Conservation (phyloP, 108 stramenopile species). For the Conticribra guillardii region DNA sequence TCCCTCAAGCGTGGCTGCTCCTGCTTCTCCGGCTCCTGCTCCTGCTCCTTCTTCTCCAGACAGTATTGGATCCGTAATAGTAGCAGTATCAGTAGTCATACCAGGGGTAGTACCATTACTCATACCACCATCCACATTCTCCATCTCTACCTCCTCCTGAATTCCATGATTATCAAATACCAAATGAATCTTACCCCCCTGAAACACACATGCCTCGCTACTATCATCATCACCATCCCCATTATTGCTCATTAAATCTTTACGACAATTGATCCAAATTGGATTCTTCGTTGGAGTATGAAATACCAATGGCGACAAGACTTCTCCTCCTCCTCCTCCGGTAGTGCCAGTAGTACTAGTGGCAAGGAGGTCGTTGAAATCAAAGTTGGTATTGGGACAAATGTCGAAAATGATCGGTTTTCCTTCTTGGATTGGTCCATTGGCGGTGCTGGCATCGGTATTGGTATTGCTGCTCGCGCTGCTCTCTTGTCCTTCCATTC, state of each 20-base stretch:
- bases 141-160: too few species aligned
- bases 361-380: constrained; percentile 13
- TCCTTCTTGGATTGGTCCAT: not conserved
- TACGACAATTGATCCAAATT: constrained; percentile 11
- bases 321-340: not conserved
- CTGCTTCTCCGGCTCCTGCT: not conserved
- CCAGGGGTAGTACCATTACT: too few species aligned
- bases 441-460: not conserved
- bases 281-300: constrained; percentile 5
- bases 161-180: constrained; percentile 9
- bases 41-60: too few species aligned
- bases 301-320: constrained; percentile 5
- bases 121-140: too few species aligned
- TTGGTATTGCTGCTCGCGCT: not conserved
- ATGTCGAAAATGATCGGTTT: not conserved
- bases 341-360: not conserved
- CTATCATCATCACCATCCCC: not conserved
- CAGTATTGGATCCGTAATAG: too few species aligned
- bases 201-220: constrained; percentile 2
- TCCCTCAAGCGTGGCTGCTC: too few species aligned
- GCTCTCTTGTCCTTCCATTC: too few species aligned
- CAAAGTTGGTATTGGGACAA: constrained; percentile 5
- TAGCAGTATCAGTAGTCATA: not conserved
- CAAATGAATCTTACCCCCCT: constrained; percentile 8
- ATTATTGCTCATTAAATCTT: not conserved